phyloP scores from a whole-genome alignment of 129 eudicot genomes.

The Pulicaria dysenterica region DNA sequence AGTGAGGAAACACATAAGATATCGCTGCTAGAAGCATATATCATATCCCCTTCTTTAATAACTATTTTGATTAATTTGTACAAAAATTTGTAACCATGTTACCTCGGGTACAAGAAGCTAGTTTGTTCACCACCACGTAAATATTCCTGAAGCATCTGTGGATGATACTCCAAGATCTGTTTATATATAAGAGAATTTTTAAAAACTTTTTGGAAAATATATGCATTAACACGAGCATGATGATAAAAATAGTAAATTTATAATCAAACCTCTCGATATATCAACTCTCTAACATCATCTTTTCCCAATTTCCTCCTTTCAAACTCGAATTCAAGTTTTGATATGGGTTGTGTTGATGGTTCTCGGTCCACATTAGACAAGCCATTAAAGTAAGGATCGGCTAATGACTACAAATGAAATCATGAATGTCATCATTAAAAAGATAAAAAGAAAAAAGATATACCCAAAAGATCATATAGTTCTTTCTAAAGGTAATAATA shows the following conservation, averaged over 20 bases:
- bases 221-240: conserved; percentile 12
- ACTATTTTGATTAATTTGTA: neutral
- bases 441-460: neutral
- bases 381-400: conserved; percentile 91
- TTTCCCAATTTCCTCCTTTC: conserved; percentile 83
- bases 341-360: conserved; percentile 78
- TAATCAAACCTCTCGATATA: conserved; percentile 80
- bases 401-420: conserved; percentile 58
- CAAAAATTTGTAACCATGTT: neutral
- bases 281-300: conserved; percentile 96
- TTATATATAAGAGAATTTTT: conserved; percentile 1
- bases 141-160: conserved; percentile 94
- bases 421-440: neutral
- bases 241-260: neutral
- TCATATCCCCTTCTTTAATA: neutral
- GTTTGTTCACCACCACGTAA: conserved; percentile 88
- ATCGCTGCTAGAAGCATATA: no score
- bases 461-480: neutral
- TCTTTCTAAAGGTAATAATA: neutral
- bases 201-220: neutral
- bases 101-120: conserved; percentile 99
- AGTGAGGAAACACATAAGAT: no score
- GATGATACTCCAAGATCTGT: conserved; percentile 96
- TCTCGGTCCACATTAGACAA: conserved; percentile 88
- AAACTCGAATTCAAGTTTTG: conserved; percentile 93